These are phyloP conservation scores for Marasmius fiardii DNA, from an alignment of 1,284 basidiomycete species.

Conservation along the genomic window DNA sequence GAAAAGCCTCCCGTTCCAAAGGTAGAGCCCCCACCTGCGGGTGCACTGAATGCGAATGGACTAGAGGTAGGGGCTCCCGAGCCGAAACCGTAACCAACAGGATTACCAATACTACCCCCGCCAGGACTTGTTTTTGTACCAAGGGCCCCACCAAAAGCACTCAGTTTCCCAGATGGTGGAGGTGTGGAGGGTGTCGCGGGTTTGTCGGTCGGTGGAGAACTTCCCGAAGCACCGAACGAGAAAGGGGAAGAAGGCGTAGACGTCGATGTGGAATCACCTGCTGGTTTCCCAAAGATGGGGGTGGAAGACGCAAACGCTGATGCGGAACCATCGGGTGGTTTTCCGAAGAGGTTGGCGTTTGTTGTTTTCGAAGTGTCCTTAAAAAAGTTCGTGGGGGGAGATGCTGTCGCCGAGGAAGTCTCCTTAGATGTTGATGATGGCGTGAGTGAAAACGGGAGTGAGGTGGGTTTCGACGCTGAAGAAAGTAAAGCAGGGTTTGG, in stretches of 20 bases:
- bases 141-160: constrained; percentile 20
- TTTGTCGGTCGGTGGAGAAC: background rate
- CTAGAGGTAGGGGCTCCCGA: constrained; percentile 26
- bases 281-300: constrained; percentile 7
- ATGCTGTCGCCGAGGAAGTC: background rate
- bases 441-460: constrained; percentile 13
- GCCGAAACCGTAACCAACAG: constrained; percentile 57
- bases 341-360: constrained; percentile 9
- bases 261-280: constrained; percentile 7
- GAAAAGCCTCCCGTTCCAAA: constrained; percentile 14
- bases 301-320: constrained; percentile 8
- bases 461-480: constrained; percentile 13
- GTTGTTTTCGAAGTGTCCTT: constrained; percentile 4
- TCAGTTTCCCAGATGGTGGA: constrained; percentile 18
- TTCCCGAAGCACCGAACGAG: constrained; percentile 1
- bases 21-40: background rate
- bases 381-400: background rate
- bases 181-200: constrained; percentile 3
- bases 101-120: constrained; percentile 51
- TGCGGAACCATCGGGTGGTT: background rate
- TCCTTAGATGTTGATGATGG: constrained; percentile 1
- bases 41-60: background rate
- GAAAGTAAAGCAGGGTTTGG: constrained; percentile 12
- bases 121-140: constrained; percentile 20
- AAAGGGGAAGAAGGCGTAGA: constrained; percentile 10